Percentiles rank a stretch among this genome's conserved stretches.
phyloP scores from a whole-genome alignment of 768 basidiomycete genomes.

The Lyophyllum shimeji region DNA sequence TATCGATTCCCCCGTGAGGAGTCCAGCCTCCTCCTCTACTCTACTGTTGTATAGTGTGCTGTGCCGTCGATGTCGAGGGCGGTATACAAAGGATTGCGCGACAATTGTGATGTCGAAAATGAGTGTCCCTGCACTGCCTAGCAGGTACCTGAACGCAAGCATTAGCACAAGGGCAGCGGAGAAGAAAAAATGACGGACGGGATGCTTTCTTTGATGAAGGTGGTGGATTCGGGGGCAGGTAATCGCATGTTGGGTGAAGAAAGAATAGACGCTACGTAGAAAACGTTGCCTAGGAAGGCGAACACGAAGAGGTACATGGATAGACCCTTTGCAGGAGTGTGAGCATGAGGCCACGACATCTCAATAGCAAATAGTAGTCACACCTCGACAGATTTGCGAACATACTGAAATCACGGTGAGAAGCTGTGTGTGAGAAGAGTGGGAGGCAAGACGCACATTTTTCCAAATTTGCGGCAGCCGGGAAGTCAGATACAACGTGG shows the following conservation, averaged over 20 bases:
- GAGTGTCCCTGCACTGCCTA: conserved; percentile 92
- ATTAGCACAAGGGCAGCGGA: neutral
- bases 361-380: conserved; percentile 3
- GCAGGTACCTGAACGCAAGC: conserved; percentile 58
- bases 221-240: conserved; percentile 58
- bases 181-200: conserved; percentile 55
- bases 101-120: conserved; percentile 94
- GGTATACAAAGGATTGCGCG: conserved; percentile 79
- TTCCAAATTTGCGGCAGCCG: conserved; percentile 99
- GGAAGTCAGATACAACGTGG: conserved; percentile 89
- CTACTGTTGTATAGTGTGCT: conserved; percentile 22
- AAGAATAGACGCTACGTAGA: conserved; percentile 92
- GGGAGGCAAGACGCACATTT: conserved; percentile 64
- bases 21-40: conserved; percentile 46
- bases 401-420: conserved; percentile 50
- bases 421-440: neutral
- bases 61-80: conserved; percentile 43
- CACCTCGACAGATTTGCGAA: conserved; percentile 88
- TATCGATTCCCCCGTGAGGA: conserved; percentile 43
- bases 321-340: conserved; percentile 58
- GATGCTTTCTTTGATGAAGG: conserved; percentile 77
- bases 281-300: conserved; percentile 91
- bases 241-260: conserved; percentile 62
- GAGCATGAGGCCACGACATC: neutral
- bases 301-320: conserved; percentile 92